Base-by-base conservation (phyloP, 306 rosid species). In the peach (Prunus persica) region DNA sequence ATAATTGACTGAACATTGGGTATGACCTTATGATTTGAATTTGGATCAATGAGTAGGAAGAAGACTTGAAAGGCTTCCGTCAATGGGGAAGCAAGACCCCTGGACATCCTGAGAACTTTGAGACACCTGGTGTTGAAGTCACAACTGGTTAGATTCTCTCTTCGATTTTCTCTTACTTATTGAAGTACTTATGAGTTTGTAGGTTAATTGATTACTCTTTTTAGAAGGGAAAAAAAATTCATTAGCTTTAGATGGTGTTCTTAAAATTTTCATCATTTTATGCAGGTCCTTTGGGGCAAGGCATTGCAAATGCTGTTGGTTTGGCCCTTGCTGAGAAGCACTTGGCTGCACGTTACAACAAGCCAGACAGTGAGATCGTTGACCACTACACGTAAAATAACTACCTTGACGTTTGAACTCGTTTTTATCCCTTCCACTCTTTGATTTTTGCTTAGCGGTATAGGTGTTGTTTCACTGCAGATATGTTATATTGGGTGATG, bases 231-330 rank as follows among this genome's bases (percentile, higher is more conserved):
- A 50, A 30, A 25, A 25, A 6, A 13, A 32, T 0, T 13, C 15
- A 15, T 6, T 13, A 63, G 45, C 20, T 6, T 46, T 13, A 8
- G 15, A 18, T 71, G 5, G 24, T 65, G 2, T 69, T 30, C 66
- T 71, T 69, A n/a, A 6, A 1, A 45, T 61, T 68, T 11, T 67
- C 41, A 28, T 73, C 46, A 5, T 79, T 28, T 77, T 65, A 54
- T 86, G 16, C 80, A 96, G 99, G 99, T 87, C 99, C 99, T 71
- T 91, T 96, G 76, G 99, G 99, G 57, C 99, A 96, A 87, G 99
- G 99, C 0, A 88, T 96, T 86, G 98, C 93, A 45, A 96, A 96
- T 87, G 99, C 90, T 41, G 98, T 96, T 80, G 99, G 99, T 84
- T 82, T 96, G 88, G 99, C 99, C 50, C 93, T 96, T 45, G 97